A percentile compares a stretch with the other conserved stretches of the same genome.
These are phyloP conservation scores for Coelastrella sp. DNA, from an alignment of 139 green algal species.

Conservation along the genomic window DNA sequence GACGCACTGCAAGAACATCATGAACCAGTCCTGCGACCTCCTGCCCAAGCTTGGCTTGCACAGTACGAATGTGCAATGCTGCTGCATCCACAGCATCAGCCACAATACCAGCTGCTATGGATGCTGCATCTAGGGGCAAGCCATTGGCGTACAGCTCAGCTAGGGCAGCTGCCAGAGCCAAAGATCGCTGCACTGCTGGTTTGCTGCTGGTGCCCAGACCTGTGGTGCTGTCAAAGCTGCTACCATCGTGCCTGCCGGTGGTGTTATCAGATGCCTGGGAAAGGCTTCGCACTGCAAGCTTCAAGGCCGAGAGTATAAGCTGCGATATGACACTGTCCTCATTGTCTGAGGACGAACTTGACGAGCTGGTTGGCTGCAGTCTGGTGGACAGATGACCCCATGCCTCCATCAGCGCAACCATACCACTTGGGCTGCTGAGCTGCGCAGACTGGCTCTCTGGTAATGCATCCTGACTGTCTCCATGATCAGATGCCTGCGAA, in stretches of 20 bases:
- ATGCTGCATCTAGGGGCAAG: slow-evolving; percentile 82
- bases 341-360: not conserved
- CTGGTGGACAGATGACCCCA: slow-evolving; percentile 17
- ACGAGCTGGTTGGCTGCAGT: not conserved
- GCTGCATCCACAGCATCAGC: slow-evolving; percentile 72
- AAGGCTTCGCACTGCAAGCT: slow-evolving; percentile 32
- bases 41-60: slow-evolving; percentile 75
- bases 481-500: not conserved
- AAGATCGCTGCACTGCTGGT: slow-evolving; percentile 47
- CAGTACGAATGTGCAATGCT: slow-evolving; percentile 56
- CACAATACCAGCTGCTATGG: slow-evolving; percentile 88
- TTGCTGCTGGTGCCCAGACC: not conserved
- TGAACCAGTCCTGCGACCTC: slow-evolving; percentile 71
- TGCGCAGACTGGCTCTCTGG: no score
- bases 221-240: not conserved
- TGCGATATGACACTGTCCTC: slow-evolving; percentile 13
- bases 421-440: slow-evolving; percentile 1
- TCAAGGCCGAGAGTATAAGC: slow-evolving; percentile 20
- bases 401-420: slow-evolving; percentile 28
- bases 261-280: not conserved
- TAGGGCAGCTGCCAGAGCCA: slow-evolving; percentile 72
- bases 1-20: slow-evolving; percentile 75
- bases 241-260: not conserved
- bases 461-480: not conserved
- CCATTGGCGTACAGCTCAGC: slow-evolving; percentile 76